These are phyloP conservation scores for Graphiopsis chlorocephala DNA, from an alignment of 2,329 filamentous ascomycete species.

Conservation along the genomic window DNA sequence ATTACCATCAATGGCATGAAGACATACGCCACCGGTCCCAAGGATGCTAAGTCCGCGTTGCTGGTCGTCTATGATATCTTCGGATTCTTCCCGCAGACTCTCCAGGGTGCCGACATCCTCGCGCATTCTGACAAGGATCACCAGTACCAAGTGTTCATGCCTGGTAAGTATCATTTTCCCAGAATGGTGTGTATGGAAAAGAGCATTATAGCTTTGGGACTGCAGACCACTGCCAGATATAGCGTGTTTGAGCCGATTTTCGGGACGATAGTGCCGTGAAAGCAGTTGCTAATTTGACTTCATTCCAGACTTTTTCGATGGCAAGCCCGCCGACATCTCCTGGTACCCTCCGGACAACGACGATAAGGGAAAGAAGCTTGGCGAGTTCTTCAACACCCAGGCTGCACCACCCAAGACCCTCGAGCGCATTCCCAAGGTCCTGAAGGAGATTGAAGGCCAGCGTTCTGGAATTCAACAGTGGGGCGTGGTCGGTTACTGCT, in stretches of 20 bases:
- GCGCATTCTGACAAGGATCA: slow-evolving; percentile 49
- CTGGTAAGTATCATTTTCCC: slow-evolving; percentile 34
- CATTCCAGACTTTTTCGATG: slow-evolving; percentile 74
- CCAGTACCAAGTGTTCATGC: slow-evolving; percentile 81
- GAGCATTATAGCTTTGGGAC: background rate
- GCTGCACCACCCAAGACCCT: slow-evolving; percentile 59
- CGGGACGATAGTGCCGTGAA: background rate
- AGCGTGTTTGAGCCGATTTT: background rate
- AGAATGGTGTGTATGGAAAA: background rate
- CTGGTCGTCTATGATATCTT: slow-evolving; percentile 63
- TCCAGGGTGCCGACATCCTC: slow-evolving; percentile 63
- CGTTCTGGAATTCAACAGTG: slow-evolving; percentile 51
- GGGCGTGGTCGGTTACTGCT: slow-evolving; percentile 62
- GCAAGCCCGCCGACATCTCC: slow-evolving; percentile 62
- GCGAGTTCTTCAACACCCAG: slow-evolving; percentile 56
- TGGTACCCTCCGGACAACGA: slow-evolving; percentile 58
- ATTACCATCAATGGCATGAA: slow-evolving; percentile 60
- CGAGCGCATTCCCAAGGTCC: slow-evolving; percentile 53
- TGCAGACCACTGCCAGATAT: background rate
- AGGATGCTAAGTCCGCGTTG: slow-evolving; percentile 56
- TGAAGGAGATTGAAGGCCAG: slow-evolving; percentile 53
- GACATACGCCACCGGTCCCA: slow-evolving; percentile 58
- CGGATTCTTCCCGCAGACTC: slow-evolving; percentile 61
- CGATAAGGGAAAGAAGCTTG: slow-evolving; percentile 59
- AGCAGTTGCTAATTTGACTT: background rate